Percentiles rank a stretch among this genome's conserved stretches.
phyloP scores from a whole-genome alignment of 1,139 yeast genomes.

The Spathaspora jeffriesii region DNA sequence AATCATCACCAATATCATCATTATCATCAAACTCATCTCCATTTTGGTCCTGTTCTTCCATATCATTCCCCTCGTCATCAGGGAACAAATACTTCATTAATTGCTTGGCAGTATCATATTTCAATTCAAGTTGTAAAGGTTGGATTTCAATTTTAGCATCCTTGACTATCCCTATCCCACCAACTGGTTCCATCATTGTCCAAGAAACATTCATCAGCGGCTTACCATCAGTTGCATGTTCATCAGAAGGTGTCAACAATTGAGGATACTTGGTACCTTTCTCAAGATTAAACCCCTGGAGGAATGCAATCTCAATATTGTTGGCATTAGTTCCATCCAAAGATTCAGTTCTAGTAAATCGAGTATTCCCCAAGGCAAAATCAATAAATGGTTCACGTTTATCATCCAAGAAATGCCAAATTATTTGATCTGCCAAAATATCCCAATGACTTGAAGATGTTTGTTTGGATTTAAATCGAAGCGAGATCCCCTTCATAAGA shows the following conservation, averaged over 20 bases:
- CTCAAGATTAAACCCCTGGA: conserved; percentile 73
- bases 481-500: conserved; percentile 65
- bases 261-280: conserved; percentile 69
- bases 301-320: conserved; percentile 56
- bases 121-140: conserved; percentile 75
- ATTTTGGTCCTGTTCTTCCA: conserved; percentile 3
- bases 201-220: conserved; percentile 62
- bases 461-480: conserved; percentile 26
- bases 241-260: conserved; percentile 55
- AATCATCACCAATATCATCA: conserved; percentile 1
- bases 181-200: conserved; percentile 79
- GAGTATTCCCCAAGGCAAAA: conserved; percentile 64
- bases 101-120: conserved; percentile 63
- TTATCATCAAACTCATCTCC: conserved; percentile 3
- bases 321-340: conserved; percentile 61
- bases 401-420: conserved; percentile 69
- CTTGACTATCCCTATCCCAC: conserved; percentile 72
- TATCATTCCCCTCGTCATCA: conserved; percentile 19
- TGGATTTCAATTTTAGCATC: conserved; percentile 52
- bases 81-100: conserved; percentile 71
- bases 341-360: conserved; percentile 59
- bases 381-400: conserved; percentile 68
- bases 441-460: conserved; percentile 30
- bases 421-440: conserved; percentile 61
- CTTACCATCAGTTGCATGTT: conserved; percentile 7